Conservation (phyloP, 169 alveolate species). For the Theileria annulata region DNA sequence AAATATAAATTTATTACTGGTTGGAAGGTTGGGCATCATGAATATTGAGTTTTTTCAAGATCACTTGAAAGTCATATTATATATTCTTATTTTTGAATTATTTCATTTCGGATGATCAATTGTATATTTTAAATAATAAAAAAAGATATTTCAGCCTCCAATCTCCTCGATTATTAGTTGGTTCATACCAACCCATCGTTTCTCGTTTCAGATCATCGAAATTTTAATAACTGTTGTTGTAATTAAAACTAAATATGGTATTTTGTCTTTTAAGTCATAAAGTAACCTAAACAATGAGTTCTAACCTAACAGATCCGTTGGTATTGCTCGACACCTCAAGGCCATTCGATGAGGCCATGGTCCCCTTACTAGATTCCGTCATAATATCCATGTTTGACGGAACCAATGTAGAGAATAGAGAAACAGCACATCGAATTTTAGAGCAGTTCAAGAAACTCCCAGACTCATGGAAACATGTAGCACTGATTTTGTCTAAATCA, state of each 20-base stretch:
- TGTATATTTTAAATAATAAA: background rate
- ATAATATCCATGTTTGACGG: conserved; percentile 87
- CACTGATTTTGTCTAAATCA: conserved; percentile 83
- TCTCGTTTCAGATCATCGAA: conserved; percentile 25
- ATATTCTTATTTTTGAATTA: conserved; percentile 2
- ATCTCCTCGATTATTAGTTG: background rate
- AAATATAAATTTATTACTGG: background rate
- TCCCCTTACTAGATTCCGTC: conserved; percentile 81
- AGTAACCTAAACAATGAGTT: conserved; percentile 2
- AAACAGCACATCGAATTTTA: conserved; percentile 84
- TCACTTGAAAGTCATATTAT: background rate
- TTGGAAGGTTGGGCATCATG: conserved; percentile 15
- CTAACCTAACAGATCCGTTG: conserved; percentile 68
- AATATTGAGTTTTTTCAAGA: background rate
- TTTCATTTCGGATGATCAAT: conserved; percentile 42
- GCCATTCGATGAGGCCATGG: conserved; percentile 84
- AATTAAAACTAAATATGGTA: background rate
- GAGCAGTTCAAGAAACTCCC: conserved; percentile 85
- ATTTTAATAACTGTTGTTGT: background rate
- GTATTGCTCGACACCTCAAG: conserved; percentile 80
- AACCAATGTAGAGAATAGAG: conserved; percentile 76
- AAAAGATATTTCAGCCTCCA: background rate
- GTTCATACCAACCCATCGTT: background rate
- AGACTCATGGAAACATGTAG: conserved; percentile 89
- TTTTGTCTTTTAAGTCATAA: background rate